These are phyloP conservation scores for Talaromyces adpressus DNA, from an alignment of 495 filamentous ascomycete genomes.

Conservation along the genomic window DNA sequence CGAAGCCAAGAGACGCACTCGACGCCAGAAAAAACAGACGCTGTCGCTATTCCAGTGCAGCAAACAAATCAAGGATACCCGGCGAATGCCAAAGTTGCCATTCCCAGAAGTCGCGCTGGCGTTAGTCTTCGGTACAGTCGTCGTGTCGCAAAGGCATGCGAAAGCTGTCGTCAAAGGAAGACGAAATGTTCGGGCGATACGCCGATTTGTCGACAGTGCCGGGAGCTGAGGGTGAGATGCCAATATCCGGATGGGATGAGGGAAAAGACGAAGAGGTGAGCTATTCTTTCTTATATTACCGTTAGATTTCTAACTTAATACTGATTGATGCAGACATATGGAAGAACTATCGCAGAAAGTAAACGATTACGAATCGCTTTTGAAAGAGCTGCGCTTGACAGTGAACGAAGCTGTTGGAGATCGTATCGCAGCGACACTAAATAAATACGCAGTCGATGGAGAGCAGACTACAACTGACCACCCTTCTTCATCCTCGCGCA, in stretches of 20 bases:
- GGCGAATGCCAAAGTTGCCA: slow-evolving; percentile 37
- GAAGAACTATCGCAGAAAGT: slow-evolving; percentile 38
- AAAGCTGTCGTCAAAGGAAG: slow-evolving; percentile 64
- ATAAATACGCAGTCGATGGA: slow-evolving; percentile 14
- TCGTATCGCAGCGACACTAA: slow-evolving; percentile 12
- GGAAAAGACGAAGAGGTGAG: slow-evolving; percentile 48
- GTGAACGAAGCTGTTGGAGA: slow-evolving; percentile 7
- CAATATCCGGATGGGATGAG: slow-evolving; percentile 51
- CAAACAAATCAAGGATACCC: neutral
- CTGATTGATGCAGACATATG: slow-evolving; percentile 24
- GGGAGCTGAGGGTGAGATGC: slow-evolving; percentile 42
- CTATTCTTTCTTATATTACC: neutral
- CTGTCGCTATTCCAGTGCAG: neutral
- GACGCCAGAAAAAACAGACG: neutral
- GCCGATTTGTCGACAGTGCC: slow-evolving; percentile 53
- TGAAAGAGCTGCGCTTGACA: slow-evolving; percentile 22
- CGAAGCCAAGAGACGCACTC: slow-evolving; percentile 7
- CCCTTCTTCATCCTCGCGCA: slow-evolving; percentile 25
- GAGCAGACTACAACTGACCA: slow-evolving; percentile 23
- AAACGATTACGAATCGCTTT: slow-evolving; percentile 41
- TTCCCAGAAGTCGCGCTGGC: slow-evolving; percentile 33
- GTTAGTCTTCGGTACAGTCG: slow-evolving; percentile 30
- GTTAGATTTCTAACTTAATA: neutral
- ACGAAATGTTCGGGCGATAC: slow-evolving; percentile 55
- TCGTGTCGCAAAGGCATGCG: slow-evolving; percentile 53